Base-by-base conservation (phyloP, 331 rosid genomes). In the Erythrophleum ivorense region DNA sequence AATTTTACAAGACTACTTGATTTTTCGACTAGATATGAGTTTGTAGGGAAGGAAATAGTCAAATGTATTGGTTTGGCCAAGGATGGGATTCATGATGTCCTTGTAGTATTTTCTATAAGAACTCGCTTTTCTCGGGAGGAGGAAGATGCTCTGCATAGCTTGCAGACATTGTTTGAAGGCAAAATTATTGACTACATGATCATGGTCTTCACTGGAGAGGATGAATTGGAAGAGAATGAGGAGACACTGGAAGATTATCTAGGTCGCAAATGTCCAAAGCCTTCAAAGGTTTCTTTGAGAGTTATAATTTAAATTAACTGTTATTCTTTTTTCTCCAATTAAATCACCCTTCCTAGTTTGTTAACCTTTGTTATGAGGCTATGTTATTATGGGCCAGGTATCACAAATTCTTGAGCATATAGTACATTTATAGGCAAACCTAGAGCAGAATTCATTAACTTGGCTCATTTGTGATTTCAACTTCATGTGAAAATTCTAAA, bases 191-290 rank as follows among this genome's bases (percentile, higher is more conserved):
- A 94, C 58, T 94, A 91, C 83, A 94, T 89, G 96, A 88, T 94
- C 68, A 91, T 92, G 18, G 88, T 94, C 74, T 94, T 94, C 77
- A 92, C 98, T 1, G 96, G 98, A 45, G 98, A 97, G 13, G 98
- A 92, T 79, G 94, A 88, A 8, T 83, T 94, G 29, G 96, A 92
- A 80, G 97, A 94, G 1, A 84, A 85, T 73, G 90, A 87, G 0
- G 92, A 87, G 86, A 89, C 93, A 10, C 66, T 92, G 96, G 29
- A 24, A 24, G 29, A 91, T 74, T 94, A 92, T 81, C 80, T 94
- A 63, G 93, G 92, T 33, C 86, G 86, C 4, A 89, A 83, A 19
- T 89, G 94, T 82, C 94, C 96, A 0, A 63, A 86, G 71, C 88
- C 96, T 31, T 80, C 92, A 33, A 83, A 94, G 98, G 98, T 92